Evolutionary conservation across 2,329 filamentous ascomycete species (phyloP), one percentile per base, ranked within the genome.

Genomic region (Verticillium dahliae): DNA sequence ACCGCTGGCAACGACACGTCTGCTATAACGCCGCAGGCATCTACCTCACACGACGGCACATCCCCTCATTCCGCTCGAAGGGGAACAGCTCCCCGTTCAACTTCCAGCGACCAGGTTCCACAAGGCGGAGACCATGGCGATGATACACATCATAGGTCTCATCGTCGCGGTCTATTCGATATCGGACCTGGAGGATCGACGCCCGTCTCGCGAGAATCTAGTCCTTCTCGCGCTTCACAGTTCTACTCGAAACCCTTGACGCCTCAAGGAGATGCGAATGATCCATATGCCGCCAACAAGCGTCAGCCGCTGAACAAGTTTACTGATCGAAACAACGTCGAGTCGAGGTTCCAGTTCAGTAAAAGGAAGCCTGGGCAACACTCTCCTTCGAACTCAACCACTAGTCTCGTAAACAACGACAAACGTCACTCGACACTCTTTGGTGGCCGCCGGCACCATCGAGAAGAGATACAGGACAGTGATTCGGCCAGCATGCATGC

Each of bases 271-370:
- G 92, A 96, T 62, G 81, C 80, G 58, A 90, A 96, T 70, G 92
- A 97, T 68, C 92, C 92, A 1, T 96, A 96, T 70, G 88, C 91
- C n/a, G 90, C 91, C 64, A 88, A 85, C 67, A 92, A 89, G 68
- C 87, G 92, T 59, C 85, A 87, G 2, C 87, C 89, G 1, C 91
- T 89, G 67, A 79, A 82, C 33, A 85, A 84, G 65, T 86, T 88
- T 65, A 77, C 87, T 4, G 83, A 85, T 56, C 81, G 86, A 37
- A 82, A 80, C 33, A 77, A 76, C 7, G 84, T 96, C 55, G 92
- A 97, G 69, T 84, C 89, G 6, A 85, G 92, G 66, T 97, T 96
- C 67, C 87, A 96, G 61, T 97, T 97, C 69, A 88, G 90, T 68
- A 91, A 94, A 76, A 91, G 93, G 76, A 45, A 45, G 9, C 60